Percentiles rank a stretch among this genome's conserved stretches.
phyloP scores from a whole-genome alignment of 2,329 filamentous ascomycete genomes.

The Trichoderma arundinaceum region DNA sequence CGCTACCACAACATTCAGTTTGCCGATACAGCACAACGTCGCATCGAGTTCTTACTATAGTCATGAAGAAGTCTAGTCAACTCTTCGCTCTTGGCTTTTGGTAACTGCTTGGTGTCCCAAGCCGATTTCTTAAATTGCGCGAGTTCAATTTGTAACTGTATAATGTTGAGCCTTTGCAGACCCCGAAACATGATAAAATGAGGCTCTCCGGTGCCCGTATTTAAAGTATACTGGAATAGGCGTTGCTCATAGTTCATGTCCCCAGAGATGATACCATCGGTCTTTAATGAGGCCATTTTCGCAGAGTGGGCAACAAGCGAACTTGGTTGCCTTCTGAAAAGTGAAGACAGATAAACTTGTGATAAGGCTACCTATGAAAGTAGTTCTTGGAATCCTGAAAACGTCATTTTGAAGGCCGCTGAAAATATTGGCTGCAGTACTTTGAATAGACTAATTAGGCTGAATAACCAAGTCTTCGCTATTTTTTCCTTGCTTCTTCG shows the following conservation, averaged over 20 bases:
- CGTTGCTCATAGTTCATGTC: conserved; percentile 3
- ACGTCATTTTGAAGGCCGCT: no score
- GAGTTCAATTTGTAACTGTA: neutral
- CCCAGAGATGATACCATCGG: neutral
- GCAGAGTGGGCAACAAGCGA: no score
- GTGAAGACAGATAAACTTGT: no score
- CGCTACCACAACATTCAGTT: neutral
- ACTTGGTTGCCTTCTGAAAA: no score
- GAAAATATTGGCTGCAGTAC: no score
- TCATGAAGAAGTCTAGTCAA: neutral
- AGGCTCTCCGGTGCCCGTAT: neutral
- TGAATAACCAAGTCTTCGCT: no score
- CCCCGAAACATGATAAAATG: neutral
- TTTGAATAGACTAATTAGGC: no score
- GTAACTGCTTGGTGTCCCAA: neutral
- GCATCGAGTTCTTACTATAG: neutral
- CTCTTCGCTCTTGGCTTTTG: neutral
- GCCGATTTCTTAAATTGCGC: neutral
- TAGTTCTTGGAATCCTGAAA: no score
- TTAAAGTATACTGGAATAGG: neutral
- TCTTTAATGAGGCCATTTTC: neutral
- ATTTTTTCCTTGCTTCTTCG: no score
- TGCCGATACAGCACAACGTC: neutral
- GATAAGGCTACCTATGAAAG: no score
- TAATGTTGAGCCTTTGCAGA: neutral